Evolutionary conservation across 352 stramenopile species (phyloP).

Genomic region (Globisporangium orthogonon): DNA sequence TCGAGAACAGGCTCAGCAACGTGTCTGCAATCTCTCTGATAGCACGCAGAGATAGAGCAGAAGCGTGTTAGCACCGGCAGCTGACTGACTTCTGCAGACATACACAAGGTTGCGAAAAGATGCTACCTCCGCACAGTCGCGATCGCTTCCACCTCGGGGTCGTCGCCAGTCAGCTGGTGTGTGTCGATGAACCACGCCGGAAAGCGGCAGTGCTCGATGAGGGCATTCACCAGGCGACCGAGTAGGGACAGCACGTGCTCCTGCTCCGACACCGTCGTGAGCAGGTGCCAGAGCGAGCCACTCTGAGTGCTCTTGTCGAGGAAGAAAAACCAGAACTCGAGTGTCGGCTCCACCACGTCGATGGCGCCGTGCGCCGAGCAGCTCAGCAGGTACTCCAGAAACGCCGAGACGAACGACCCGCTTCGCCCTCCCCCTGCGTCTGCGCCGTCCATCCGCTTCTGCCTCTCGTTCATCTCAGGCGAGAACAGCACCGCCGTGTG

Average conservation of each 20-base stretch:
- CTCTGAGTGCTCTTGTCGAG: constrained; percentile 52
- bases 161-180: constrained; percentile 44
- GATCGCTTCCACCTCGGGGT: constrained; percentile 53
- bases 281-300: constrained; percentile 32
- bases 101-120: neutral
- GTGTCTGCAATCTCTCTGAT: constrained; percentile 76
- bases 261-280: constrained; percentile 21
- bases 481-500: constrained; percentile 31
- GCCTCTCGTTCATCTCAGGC: constrained; percentile 8
- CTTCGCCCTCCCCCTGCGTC: neutral
- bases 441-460: neutral
- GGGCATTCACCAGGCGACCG: constrained; percentile 51
- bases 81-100: too few species aligned
- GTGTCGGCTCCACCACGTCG: constrained; percentile 55
- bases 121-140: constrained; percentile 43
- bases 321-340: constrained; percentile 89
- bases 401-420: constrained; percentile 18
- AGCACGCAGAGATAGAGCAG: neutral
- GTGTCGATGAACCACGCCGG: constrained; percentile 48
- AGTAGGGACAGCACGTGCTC: constrained; percentile 40
- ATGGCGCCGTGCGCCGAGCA: constrained; percentile 53
- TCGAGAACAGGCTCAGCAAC: constrained; percentile 72
- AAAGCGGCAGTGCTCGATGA: constrained; percentile 65
- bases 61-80: neutral
- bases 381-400: constrained; percentile 56